phyloP scores from a whole-genome alignment of 2,329 filamentous ascomycete genomes.

The Lecanosticta acicola region DNA sequence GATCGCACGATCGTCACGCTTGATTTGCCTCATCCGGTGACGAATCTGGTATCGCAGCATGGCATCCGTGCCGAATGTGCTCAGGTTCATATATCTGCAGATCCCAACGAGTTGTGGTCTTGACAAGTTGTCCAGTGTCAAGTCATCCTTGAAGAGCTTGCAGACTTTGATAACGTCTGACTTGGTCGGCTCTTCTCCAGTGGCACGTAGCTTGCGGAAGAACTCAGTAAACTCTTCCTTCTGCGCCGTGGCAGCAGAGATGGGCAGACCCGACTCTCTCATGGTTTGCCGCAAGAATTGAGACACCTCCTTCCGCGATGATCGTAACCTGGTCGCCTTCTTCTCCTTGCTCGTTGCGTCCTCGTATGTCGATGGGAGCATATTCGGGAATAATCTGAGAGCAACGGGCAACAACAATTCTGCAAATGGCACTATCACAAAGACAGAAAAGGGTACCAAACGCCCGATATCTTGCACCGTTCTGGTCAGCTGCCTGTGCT shows the following conservation, averaged over 20 bases:
- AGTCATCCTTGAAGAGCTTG: conserved; percentile 96
- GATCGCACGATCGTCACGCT: conserved; percentile 93
- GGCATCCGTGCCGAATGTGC: conserved; percentile 93
- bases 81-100: conserved; percentile 97
- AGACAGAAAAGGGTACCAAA: conserved; percentile 91
- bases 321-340: conserved; percentile 74
- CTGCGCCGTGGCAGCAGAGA: conserved; percentile 77
- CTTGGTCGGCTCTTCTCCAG: conserved; percentile 79
- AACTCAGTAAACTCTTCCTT: conserved; percentile 94
- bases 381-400: conserved; percentile 90
- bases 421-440: conserved; percentile 93
- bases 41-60: conserved; percentile 97
- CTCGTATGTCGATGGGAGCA: conserved; percentile 96
- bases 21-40: conserved; percentile 98
- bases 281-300: conserved; percentile 82
- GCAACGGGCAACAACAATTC: conserved; percentile 88
- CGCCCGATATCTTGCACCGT: conserved; percentile 92
- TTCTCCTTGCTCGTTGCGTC: conserved; percentile 82
- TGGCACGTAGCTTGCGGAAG: conserved; percentile 90
- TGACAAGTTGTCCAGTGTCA: conserved; percentile 94
- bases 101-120: conserved; percentile 93
- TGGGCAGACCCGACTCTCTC: conserved; percentile 84
- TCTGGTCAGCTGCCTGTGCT: conserved; percentile 83
- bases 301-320: conserved; percentile 89
- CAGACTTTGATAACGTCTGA: conserved; percentile 97